Evolutionary conservation across 2,329 filamentous ascomycete species (phyloP).

Genomic region (Trichoderma breve): DNA sequence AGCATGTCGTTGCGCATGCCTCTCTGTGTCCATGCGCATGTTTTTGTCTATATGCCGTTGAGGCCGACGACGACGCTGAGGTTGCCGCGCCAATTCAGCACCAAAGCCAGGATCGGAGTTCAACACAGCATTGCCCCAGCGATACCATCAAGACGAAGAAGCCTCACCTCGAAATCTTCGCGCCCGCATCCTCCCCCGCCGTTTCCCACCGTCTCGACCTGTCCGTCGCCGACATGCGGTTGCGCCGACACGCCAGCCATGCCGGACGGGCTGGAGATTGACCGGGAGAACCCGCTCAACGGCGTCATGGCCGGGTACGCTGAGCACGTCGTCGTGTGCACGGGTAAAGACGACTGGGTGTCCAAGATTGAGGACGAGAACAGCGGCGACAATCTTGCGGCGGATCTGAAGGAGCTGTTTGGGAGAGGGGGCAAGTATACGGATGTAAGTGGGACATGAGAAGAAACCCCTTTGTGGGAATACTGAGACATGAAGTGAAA

Average conservation of each 20-base stretch:
- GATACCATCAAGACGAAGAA: background rate
- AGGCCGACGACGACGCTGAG: background rate
- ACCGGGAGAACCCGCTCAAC: slow-evolving; percentile 66
- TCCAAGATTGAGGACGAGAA: slow-evolving; percentile 83
- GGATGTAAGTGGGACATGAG: slow-evolving; percentile 52
- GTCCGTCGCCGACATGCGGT: slow-evolving; percentile 72
- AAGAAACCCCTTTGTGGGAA: background rate
- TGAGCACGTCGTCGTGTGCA: slow-evolving; percentile 81
- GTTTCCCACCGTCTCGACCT: slow-evolving; percentile 52
- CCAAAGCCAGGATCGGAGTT: background rate
- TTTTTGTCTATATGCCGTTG: background rate
- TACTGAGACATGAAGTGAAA: background rate
- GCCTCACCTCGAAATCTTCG: background rate
- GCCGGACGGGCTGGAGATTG: slow-evolving; percentile 70
- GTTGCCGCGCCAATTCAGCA: background rate
- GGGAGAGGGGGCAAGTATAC: slow-evolving; percentile 64
- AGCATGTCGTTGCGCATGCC: slow-evolving; percentile 18
- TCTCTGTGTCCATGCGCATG: background rate
- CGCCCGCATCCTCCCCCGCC: slow-evolving; percentile 25
- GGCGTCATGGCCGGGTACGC: slow-evolving; percentile 76
- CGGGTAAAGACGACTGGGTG: slow-evolving; percentile 75
- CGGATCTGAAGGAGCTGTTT: slow-evolving; percentile 68
- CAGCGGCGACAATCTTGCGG: slow-evolving; percentile 62
- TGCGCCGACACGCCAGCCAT: slow-evolving; percentile 67
- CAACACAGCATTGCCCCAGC: background rate